A percentile compares a stretch with the other conserved stretches of the same genome.
These are phyloP conservation scores for Fusarium annulatum DNA, from an alignment of 2,329 filamentous ascomycete genomes.

Conservation along the genomic window DNA sequence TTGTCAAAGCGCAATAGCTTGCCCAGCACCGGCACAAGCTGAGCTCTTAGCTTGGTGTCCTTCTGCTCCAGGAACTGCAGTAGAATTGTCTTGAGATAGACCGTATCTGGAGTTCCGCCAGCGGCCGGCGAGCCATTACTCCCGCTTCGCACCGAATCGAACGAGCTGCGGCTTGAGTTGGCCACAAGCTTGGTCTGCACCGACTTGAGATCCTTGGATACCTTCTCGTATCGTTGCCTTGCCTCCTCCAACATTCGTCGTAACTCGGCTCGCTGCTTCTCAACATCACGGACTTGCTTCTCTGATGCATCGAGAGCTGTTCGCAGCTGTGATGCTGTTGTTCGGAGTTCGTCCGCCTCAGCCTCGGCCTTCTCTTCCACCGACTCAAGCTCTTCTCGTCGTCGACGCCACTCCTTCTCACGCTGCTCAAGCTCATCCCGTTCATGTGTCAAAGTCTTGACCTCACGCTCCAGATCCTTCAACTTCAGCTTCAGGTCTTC, in stretches of 20 bases:
- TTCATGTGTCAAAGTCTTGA: slow-evolving; percentile 77
- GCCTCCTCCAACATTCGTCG: slow-evolving; percentile 82
- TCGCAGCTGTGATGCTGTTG: slow-evolving; percentile 81
- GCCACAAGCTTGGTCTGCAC: slow-evolving; percentile 61
- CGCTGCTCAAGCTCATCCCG: slow-evolving; percentile 80
- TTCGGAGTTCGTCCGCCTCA: slow-evolving; percentile 80
- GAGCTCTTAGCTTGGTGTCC: slow-evolving; percentile 79
- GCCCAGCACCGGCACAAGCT: slow-evolving; percentile 81
- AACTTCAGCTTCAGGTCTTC: slow-evolving; percentile 86
- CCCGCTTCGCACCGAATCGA: slow-evolving; percentile 53
- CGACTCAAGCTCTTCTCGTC: slow-evolving; percentile 80
- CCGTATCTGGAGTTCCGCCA: slow-evolving; percentile 57
- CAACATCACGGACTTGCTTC: slow-evolving; percentile 82
- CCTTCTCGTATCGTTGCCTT: slow-evolving; percentile 79
- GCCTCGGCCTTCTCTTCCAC: slow-evolving; percentile 74
- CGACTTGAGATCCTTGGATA: slow-evolving; percentile 73
- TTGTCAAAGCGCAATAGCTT: slow-evolving; percentile 82
- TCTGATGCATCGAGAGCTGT: slow-evolving; percentile 89
- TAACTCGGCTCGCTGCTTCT: slow-evolving; percentile 83
- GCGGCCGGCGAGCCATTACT: slow-evolving; percentile 44
- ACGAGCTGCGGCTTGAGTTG: slow-evolving; percentile 57
- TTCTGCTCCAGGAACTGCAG: slow-evolving; percentile 85
- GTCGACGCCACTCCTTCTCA: slow-evolving; percentile 78
- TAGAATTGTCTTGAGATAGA: slow-evolving; percentile 84
- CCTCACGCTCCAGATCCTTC: slow-evolving; percentile 82